Base-by-base conservation (phyloP, 208 protist species). In the Leishmania arabica region DNA sequence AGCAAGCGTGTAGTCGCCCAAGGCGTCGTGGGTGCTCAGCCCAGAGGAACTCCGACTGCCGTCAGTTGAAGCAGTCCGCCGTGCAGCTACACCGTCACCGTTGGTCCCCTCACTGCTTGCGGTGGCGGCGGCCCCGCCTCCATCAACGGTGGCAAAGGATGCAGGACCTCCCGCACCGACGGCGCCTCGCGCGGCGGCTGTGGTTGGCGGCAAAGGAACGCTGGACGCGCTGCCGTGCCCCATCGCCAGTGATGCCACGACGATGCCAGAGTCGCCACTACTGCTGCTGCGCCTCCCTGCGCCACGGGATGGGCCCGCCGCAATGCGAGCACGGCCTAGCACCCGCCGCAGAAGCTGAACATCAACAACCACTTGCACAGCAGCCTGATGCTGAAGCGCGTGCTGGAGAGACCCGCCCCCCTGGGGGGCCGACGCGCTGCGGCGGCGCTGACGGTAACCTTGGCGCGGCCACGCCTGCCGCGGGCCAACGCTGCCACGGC, bases 261-360 rank as follows among this genome's bases (percentile, higher is more conserved):
- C 71, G 31, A 42, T 51, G 71, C 45, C 49, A 40, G 31, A 54
- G 56, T 47, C 73, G 73, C 54, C 73, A 24, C 21, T 11, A 42
- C 3, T n/a, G 56, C 56, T 19, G 34, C 73, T 34, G 58, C 1
- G 34, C 54, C 58, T 15, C 19, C 80, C n/a, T 24, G 27, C 11
- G 74, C 8, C 65, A 42, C 1, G 13, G 40, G 72, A 27, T 15
- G 78, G 31, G 0, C 11, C 62, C 3, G 45, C 31, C 1, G 78
- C 54, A 60, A 81, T 82, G 54, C 72, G 82, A 5, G 82, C 54
- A 3, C 82, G 78, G 17, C 15, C 3, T 34, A 86, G 62, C 65
- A 82, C 58, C 17, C 54, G 66, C 4, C 77, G 68, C 60, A 86
- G 82, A 34, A 79, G 65, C 82, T 40, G 65, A 54, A 86, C 19